Percentiles rank a stretch among this genome's conserved stretches.
Conservation (phyloP, 768 basidiomycete species). For the Boletales sp. region DNA sequence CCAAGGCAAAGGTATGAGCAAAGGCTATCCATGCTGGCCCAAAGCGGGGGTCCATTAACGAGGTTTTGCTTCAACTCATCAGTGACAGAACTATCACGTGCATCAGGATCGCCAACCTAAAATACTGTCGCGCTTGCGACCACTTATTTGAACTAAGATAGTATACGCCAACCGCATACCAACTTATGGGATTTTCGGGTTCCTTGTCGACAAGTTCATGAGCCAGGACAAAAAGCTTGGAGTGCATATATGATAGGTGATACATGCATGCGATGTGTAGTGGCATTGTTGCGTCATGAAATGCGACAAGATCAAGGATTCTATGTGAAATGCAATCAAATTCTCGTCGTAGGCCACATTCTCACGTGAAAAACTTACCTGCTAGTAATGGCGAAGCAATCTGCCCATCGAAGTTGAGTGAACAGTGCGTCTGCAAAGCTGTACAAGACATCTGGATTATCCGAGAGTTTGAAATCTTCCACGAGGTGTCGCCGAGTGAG, state of each 20-base stretch:
- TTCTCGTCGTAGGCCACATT: background rate
- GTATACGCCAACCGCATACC: conserved; percentile 99
- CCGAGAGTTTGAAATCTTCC: conserved; percentile 77
- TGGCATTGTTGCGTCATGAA: conserved; percentile 88
- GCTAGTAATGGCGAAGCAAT: conserved; percentile 86
- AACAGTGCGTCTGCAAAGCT: conserved; percentile 90
- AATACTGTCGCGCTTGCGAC: conserved; percentile 89
- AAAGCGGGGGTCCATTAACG: conserved; percentile 93
- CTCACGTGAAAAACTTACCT: conserved; percentile 42
- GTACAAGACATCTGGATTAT: conserved; percentile 91
- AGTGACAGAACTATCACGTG: background rate
- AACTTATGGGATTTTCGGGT: conserved; percentile 88
- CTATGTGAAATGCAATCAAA: conserved; percentile 37
- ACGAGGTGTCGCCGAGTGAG: conserved; percentile 75
- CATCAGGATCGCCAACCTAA: conserved; percentile 62
- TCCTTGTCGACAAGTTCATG: conserved; percentile 95
- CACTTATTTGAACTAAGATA: conserved; percentile 86
- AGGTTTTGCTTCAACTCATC: conserved; percentile 70
- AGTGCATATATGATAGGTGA: conserved; percentile 87
- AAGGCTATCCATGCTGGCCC: conserved; percentile 98
- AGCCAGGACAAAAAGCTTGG: conserved; percentile 91
- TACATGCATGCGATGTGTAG: conserved; percentile 98
- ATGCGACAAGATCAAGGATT: conserved; percentile 78
- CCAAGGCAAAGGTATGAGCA: conserved; percentile 93
- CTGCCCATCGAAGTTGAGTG: conserved; percentile 86